A percentile compares a stretch with the other conserved stretches of the same genome.
phyloP scores from a whole-genome alignment of 352 stramenopile genomes.

The Halophytophthora polymorphica region DNA sequence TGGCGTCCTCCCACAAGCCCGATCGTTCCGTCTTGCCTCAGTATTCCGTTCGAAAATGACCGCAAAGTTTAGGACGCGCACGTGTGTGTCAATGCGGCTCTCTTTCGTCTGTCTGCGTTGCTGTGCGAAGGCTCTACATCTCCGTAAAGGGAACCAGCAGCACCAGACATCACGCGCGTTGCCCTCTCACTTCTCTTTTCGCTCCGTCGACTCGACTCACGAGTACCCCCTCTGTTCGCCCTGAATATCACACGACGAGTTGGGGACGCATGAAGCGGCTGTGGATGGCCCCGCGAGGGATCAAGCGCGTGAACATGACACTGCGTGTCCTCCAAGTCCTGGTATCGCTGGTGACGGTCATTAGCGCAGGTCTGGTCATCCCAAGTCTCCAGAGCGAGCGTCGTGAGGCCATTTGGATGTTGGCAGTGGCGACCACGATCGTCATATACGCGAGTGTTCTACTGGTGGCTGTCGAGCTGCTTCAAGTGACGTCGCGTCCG shows the following conservation, averaged over 20 bases:
- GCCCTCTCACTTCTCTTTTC: no score
- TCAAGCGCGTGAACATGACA: constrained; percentile 20
- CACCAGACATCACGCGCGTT: no score
- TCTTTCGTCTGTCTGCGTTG: no score
- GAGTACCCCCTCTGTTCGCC: constrained; percentile 5
- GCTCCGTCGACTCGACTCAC: constrained; percentile 5
- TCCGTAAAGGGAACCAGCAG: no score
- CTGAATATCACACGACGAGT: background rate
- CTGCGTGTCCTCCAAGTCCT: constrained; percentile 29
- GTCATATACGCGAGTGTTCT: constrained; percentile 22
- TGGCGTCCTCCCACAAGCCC: no score
- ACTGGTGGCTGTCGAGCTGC: constrained; percentile 26
- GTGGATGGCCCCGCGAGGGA: constrained; percentile 23
- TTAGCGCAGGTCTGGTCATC: constrained; percentile 20
- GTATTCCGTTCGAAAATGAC: no score
- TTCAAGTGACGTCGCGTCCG: constrained; percentile 28
- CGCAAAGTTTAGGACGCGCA: no score
- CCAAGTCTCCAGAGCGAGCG: constrained; percentile 9
- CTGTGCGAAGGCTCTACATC: no score
- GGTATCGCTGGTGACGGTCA: constrained; percentile 27
- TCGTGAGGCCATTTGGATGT: constrained; percentile 19
- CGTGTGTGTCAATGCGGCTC: no score
- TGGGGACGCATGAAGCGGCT: constrained; percentile 2
- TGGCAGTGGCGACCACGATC: constrained; percentile 25
- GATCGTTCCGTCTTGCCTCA: no score